Base-by-base conservation (phyloP, 2,329 filamentous ascomycete genomes). In the Chaetomium sp. region DNA sequence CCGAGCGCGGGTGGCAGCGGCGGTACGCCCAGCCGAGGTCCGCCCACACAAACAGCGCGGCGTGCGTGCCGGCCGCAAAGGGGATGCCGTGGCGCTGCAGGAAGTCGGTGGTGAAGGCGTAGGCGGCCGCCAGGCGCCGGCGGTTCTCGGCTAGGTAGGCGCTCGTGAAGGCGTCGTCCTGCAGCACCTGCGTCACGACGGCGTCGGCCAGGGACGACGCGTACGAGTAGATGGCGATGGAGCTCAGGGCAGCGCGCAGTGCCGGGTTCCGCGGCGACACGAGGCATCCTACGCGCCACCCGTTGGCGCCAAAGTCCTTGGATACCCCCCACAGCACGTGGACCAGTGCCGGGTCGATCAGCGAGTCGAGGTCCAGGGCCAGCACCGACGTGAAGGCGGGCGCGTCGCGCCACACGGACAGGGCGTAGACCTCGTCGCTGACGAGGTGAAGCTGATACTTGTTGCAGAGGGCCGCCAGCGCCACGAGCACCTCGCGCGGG, bases 301-400 rank as follows among this genome's bases (percentile, higher is more conserved):
- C 81, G 43, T 80, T 81, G 19, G 77, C 76, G 32, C 78, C 77
- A 65, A 84, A 84, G 64, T 82, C 79, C 61, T 79, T 76, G 50
- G 68, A 72, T 61, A 73, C 69, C 32, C 72, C 71, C 66, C 76
- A 74, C 27, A 80, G 65, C 1, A 80, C 74, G 64, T 85, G 81
- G 0, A 84, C 69, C 1, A 75, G 70, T 6, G 65, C 59, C 1
- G 74, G 69, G 55, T 82, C 74, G 36, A 84, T 79, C 36, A 79
- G 61, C 0, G 67, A 73, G 0, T 62, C 55, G 0, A 69, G 64
- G 27, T 77, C 69, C 14, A 81, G 73, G 0, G 76, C 70, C 2
- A 80, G 66, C 0, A 68, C 66, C 0, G 78, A 81, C 8, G 71
- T 70, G 56, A 82, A 82, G 0, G 68, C 64, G 0, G 68, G 43